These are phyloP conservation scores for Candolleomyces aberdarensis DNA, from an alignment of 768 basidiomycete genomes.

Conservation along the genomic window DNA sequence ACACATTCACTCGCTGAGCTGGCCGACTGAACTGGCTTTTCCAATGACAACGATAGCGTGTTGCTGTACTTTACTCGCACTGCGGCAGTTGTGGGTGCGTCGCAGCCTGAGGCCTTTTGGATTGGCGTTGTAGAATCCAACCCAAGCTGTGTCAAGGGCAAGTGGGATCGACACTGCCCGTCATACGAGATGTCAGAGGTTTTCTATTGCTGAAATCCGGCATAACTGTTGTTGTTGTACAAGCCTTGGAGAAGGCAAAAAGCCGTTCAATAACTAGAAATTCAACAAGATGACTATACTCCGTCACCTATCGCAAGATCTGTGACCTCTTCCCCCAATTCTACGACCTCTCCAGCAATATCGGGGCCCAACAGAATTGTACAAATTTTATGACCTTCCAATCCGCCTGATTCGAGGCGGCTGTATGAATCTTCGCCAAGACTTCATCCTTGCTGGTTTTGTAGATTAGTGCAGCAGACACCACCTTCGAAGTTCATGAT, in stretches of 20 bases:
- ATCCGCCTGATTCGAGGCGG: conserved; percentile 46
- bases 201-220: conserved; percentile 40
- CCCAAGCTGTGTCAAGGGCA: conserved; percentile 32
- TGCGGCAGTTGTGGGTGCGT: conserved; percentile 19
- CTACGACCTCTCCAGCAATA: conserved; percentile 48
- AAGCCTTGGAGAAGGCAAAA: conserved; percentile 36
- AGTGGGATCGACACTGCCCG: conserved; percentile 40
- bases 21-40: conserved; percentile 26
- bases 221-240: conserved; percentile 31
- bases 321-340: conserved; percentile 51
- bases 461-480: conserved; percentile 11
- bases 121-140: conserved; percentile 28
- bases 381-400: conserved; percentile 27
- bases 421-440: conserved; percentile 37
- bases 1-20: too few relatives aligned
- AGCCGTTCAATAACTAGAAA: conserved; percentile 23
- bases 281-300: conserved; percentile 42
- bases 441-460: conserved; percentile 37
- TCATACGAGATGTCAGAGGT: conserved; percentile 34
- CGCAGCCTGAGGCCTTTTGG: conserved; percentile 21
- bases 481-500: background rate
- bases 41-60: conserved; percentile 28
- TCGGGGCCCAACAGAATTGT: conserved; percentile 40
- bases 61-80: conserved; percentile 25
- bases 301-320: conserved; percentile 49